These are phyloP conservation scores for Capillidium rhysosporum DNA, from an alignment of 371 early-diverging fungal species.

Conservation along the genomic window DNA sequence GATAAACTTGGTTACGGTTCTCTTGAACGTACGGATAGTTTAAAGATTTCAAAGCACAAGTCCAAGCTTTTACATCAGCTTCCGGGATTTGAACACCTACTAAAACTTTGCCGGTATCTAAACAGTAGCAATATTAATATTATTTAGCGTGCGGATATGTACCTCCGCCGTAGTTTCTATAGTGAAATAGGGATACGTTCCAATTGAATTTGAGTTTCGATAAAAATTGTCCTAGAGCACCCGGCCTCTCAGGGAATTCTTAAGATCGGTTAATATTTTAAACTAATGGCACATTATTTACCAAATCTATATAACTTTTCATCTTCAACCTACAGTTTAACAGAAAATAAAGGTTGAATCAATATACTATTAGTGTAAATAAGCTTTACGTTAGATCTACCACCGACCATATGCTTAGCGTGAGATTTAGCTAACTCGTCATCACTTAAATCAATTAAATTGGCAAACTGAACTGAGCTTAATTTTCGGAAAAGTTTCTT, in stretches of 20 bases:
- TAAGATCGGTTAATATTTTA: neutral
- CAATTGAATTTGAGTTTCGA: slow-evolving; percentile 41
- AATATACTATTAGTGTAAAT: neutral
- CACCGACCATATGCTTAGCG: slow-evolving; percentile 81
- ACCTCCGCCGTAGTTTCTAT: slow-evolving; percentile 86
- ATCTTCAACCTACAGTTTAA: slow-evolving; percentile 29
- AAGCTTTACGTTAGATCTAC: slow-evolving; percentile 17
- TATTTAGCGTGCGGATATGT: slow-evolving; percentile 8
- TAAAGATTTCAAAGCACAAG: slow-evolving; percentile 41
- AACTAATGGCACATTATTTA: slow-evolving; percentile 8
- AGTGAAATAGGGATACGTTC: slow-evolving; percentile 92
- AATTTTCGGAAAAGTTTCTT: slow-evolving; percentile 35
- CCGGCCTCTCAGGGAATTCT: slow-evolving; percentile 90
- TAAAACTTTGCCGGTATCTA: slow-evolving; percentile 80
- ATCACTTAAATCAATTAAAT: slow-evolving; percentile 68
- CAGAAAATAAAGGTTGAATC: neutral
- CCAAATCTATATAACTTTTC: slow-evolving; percentile 81
- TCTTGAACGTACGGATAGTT: slow-evolving; percentile 76
- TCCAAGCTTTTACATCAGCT: slow-evolving; percentile 30
- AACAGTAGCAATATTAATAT: neutral
- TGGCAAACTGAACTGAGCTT: slow-evolving; percentile 6
- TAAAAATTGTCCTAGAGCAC: slow-evolving; percentile 71
- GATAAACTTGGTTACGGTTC: slow-evolving; percentile 68
- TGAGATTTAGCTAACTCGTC: slow-evolving; percentile 92
- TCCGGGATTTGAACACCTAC: slow-evolving; percentile 83